Evolutionary conservation across 2,329 filamentous ascomycete genomes (phyloP).

Genomic region (Botryotinia convoluta): DNA sequence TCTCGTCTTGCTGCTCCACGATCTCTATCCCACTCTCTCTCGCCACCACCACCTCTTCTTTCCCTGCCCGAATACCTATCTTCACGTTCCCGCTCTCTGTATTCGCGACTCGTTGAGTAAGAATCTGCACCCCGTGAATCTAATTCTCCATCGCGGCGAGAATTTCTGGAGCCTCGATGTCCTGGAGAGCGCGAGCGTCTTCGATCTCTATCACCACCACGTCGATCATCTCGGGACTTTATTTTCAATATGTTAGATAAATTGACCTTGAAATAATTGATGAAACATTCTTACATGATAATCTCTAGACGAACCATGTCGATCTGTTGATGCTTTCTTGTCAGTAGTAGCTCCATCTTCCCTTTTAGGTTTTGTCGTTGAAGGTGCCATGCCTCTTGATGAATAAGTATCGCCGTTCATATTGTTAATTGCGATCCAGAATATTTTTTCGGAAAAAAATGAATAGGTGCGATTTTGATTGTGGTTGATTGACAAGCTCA

Average conservation of each 20-base stretch:
- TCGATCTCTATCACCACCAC: conserved; percentile 45
- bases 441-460: background rate
- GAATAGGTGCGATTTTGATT: background rate
- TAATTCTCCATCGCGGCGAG: conserved; percentile 70
- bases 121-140: conserved; percentile 52
- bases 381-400: conserved; percentile 61
- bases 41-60: conserved; percentile 58
- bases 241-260: conserved; percentile 31
- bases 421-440: conserved; percentile 35
- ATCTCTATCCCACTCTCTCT: conserved; percentile 77
- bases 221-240: conserved; percentile 41
- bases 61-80: conserved; percentile 79
- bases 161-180: conserved; percentile 61
- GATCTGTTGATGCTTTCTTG: conserved; percentile 44
- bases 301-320: conserved; percentile 49
- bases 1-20: conserved; percentile 59
- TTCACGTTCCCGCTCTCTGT: conserved; percentile 89
- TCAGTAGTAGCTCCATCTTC: conserved; percentile 39
- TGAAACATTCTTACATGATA: conserved; percentile 47
- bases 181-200: conserved; percentile 86
- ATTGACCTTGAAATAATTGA: background rate
- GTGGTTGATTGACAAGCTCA: conserved; percentile 16
- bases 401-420: conserved; percentile 89
- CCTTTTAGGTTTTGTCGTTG: conserved; percentile 33
- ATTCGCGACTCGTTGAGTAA: conserved; percentile 90